phyloP scores from a whole-genome alignment of 2,329 filamentous ascomycete genomes.

The Ustulina deusta region DNA sequence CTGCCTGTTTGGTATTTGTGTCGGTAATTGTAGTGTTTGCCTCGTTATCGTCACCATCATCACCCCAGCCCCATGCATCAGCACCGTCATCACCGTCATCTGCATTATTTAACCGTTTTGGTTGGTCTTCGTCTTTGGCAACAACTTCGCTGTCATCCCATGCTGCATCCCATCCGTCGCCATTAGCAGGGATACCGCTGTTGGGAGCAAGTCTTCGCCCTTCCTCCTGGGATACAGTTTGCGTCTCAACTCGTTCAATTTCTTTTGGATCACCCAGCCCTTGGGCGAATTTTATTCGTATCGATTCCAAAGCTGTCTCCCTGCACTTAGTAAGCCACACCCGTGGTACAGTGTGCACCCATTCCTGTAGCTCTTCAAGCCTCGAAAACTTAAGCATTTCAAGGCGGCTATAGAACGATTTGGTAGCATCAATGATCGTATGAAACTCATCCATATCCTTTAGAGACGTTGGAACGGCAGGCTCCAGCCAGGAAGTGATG shows the following conservation, averaged over 20 bases:
- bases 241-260: conserved; percentile 87
- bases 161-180: conserved; percentile 79
- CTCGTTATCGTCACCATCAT: conserved; percentile 64
- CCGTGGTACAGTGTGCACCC: conserved; percentile 82
- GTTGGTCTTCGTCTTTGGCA: conserved; percentile 41
- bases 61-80: conserved; percentile 85
- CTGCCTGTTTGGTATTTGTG: conserved; percentile 47
- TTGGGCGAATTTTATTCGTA: conserved; percentile 75
- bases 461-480: conserved; percentile 80
- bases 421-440: conserved; percentile 72
- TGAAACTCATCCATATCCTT: conserved; percentile 79
- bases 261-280: conserved; percentile 75
- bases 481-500: conserved; percentile 79
- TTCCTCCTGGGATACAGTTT: conserved; percentile 76
- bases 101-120: conserved; percentile 36
- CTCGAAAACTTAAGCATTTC: conserved; percentile 72
- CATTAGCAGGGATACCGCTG: conserved; percentile 57
- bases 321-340: conserved; percentile 89
- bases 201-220: conserved; percentile 73
- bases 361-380: conserved; percentile 75
- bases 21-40: conserved; percentile 72
- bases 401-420: conserved; percentile 73
- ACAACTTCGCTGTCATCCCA: conserved; percentile 79
- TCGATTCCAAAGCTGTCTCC: conserved; percentile 80
- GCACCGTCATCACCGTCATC: conserved; percentile 39